phyloP scores from a whole-genome alignment of 75 land plant genomes.

The Gnetum montanum region DNA sequence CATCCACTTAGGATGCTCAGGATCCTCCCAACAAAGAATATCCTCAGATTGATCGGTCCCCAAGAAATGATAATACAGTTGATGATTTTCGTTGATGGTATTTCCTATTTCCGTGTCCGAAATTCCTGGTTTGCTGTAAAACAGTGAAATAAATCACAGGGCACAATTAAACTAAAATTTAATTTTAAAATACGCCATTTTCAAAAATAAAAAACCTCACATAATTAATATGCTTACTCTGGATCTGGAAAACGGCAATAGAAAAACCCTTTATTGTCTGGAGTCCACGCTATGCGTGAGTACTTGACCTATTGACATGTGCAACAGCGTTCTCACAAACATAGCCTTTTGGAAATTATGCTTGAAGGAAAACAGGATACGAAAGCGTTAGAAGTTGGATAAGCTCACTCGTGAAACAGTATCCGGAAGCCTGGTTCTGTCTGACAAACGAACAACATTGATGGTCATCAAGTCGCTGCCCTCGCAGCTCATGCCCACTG shows the following conservation, averaged over 20 bases:
- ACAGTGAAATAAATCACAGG: neutral
- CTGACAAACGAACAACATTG: slow-evolving; percentile 36
- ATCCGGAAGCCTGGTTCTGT: slow-evolving; percentile 20
- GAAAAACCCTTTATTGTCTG: slow-evolving; percentile 43
- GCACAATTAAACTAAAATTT: neutral
- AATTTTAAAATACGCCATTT: neutral
- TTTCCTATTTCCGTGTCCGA: slow-evolving; percentile 92
- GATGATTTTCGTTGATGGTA: slow-evolving; percentile 60
- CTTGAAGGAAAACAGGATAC: too few relatives aligned
- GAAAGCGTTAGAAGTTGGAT: neutral
- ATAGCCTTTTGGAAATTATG: too few relatives aligned
- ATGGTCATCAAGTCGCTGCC: slow-evolving; percentile 49
- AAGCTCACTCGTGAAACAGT: slow-evolving; percentile 30
- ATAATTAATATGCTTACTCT: slow-evolving; percentile 10
- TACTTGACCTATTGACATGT: slow-evolving; percentile 48
- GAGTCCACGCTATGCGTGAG: slow-evolving; percentile 38
- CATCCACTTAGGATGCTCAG: slow-evolving; percentile 50
- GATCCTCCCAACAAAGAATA: slow-evolving; percentile 85
- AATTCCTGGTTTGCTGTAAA: slow-evolving; percentile 28
- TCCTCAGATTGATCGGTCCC: slow-evolving; percentile 95
- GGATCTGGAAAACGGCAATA: slow-evolving; percentile 43
- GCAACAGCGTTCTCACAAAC: too few relatives aligned
- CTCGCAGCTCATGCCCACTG: slow-evolving; percentile 38
- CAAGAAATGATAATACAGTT: slow-evolving; percentile 75
- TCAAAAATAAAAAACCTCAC: neutral